phyloP scores from a whole-genome alignment of 192 early-diverging fungal species.

The Phlyctochytrium planicorne region DNA sequence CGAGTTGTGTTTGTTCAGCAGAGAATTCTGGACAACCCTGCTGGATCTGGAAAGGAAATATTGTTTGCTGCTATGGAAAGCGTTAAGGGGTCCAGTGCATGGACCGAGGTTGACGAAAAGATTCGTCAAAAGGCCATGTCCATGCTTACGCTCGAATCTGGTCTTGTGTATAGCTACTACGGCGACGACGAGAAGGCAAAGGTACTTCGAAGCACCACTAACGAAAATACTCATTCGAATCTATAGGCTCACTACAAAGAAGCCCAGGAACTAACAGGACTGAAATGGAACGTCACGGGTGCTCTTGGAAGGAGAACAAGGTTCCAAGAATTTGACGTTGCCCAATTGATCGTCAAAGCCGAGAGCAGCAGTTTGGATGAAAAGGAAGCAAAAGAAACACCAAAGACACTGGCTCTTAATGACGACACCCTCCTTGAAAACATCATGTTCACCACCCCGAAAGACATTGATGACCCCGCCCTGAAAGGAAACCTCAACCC shows the following conservation, averaged over 20 bases:
- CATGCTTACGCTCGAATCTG: constrained; percentile 77
- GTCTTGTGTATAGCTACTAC: constrained; percentile 78
- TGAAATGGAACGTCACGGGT: constrained; percentile 87
- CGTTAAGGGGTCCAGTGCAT: constrained; percentile 18
- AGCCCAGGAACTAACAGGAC: constrained; percentile 76
- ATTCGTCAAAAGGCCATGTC: constrained; percentile 45
- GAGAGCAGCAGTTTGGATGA: constrained; percentile 57
- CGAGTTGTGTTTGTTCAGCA: constrained; percentile 79
- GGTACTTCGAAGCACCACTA: constrained; percentile 31
- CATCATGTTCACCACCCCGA: constrained; percentile 58
- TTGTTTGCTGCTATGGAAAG: constrained; percentile 33
- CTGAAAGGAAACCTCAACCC: constrained; percentile 66
- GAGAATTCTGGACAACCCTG: constrained; percentile 63
- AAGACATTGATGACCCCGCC: constrained; percentile 36
- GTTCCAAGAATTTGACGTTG: constrained; percentile 85
- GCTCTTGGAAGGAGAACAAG: constrained; percentile 87
- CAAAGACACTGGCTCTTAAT: constrained; percentile 81
- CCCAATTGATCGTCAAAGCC: constrained; percentile 91
- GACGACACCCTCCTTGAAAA: constrained; percentile 91
- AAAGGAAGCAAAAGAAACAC: constrained; percentile 29
- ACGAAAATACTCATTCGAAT: neutral
- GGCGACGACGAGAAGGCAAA: constrained; percentile 62
- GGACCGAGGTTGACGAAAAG: neutral
- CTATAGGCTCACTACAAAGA: constrained; percentile 56
- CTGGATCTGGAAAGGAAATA: constrained; percentile 53